Percentiles rank a stretch among this genome's conserved stretches.
These are phyloP conservation scores for Colletotrichum eleusines DNA, from an alignment of 2,329 filamentous ascomycete species.

Conservation along the genomic window DNA sequence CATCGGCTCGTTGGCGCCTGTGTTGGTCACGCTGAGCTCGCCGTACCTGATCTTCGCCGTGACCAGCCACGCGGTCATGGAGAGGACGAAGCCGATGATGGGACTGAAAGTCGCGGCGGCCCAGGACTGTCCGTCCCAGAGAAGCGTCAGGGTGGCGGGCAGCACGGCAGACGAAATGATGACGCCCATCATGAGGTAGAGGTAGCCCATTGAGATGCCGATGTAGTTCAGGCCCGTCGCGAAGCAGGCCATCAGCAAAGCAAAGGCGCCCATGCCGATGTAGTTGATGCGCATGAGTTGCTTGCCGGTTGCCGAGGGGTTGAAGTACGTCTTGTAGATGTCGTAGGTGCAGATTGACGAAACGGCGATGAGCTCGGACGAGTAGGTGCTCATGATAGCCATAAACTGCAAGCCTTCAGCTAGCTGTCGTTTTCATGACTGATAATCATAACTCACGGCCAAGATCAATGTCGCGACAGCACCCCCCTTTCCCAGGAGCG, in stretches of 20 bases:
- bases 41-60: conserved; percentile 78
- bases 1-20: conserved; percentile 84
- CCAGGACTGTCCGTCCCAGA: conserved; percentile 74
- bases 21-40: conserved; percentile 73
- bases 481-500: conserved; percentile 83
- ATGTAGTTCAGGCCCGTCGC: conserved; percentile 76
- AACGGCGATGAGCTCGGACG: conserved; percentile 86
- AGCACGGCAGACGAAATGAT: conserved; percentile 84
- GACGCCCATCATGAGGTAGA: conserved; percentile 86
- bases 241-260: conserved; percentile 80
- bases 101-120: conserved; percentile 76
- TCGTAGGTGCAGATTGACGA: conserved; percentile 87
- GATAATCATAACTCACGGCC: conserved; percentile 54
- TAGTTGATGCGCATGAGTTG: conserved; percentile 80
- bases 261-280: conserved; percentile 73
- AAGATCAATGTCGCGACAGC: conserved; percentile 83
- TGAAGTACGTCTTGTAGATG: conserved; percentile 85
- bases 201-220: conserved; percentile 82
- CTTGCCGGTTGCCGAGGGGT: conserved; percentile 76
- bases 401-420: conserved; percentile 67
- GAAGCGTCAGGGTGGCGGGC: conserved; percentile 78
- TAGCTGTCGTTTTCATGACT: too few relatives aligned
- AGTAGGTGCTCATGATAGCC: conserved; percentile 88
- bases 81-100: conserved; percentile 74
- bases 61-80: conserved; percentile 82